Conservation (phyloP, 192 early-diverging fungal genomes). For the Gigaspora rosea region DNA sequence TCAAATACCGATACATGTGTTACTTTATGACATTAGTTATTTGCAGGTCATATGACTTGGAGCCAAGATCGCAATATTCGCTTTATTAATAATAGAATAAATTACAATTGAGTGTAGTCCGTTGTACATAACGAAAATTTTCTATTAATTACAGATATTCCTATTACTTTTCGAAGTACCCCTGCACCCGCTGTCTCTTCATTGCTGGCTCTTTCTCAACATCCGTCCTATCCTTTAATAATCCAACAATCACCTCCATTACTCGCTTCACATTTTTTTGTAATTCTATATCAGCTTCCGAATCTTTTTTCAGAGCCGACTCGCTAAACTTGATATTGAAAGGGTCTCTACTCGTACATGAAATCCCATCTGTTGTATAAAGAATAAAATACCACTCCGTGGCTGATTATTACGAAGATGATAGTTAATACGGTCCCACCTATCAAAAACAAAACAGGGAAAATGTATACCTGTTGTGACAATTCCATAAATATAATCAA, state of each 20-base stretch:
- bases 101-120: no score
- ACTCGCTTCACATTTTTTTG: not conserved
- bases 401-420: not conserved
- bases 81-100: no score
- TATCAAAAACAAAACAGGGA: no score
- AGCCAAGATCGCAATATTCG: no score
- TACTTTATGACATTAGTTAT: no score
- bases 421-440: no score
- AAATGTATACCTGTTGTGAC: not conserved
- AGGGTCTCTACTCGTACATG: not conserved
- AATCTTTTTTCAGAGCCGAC: not conserved
- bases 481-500: constrained; percentile 23
- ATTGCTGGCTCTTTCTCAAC: constrained; percentile 1
- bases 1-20: no score
- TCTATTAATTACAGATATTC: no score
- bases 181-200: constrained; percentile 9
- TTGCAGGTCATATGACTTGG: no score
- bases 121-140: no score
- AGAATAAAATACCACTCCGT: constrained; percentile 12
- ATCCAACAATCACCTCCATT: no score
- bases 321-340: not conserved
- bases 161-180: not conserved
- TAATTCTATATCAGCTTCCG: not conserved
- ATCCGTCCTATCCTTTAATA: constrained; percentile 10
- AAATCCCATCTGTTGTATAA: not conserved